phyloP scores from a whole-genome alignment of 768 basidiomycete genomes.

The Vararia minispora region DNA sequence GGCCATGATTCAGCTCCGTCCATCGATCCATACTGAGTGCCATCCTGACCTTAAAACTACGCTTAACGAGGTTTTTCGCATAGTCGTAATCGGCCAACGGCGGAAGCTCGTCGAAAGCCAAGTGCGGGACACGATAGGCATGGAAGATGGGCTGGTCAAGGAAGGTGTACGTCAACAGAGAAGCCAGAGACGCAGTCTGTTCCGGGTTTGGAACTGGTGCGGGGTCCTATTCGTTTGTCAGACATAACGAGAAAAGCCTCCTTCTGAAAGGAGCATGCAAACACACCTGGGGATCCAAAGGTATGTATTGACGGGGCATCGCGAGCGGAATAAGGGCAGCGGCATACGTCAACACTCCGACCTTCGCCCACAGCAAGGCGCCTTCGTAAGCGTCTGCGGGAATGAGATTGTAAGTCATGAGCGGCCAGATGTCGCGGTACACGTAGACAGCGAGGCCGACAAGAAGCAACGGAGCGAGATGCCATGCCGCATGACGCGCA shows the following conservation, averaged over 20 bases:
- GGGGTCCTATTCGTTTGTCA: conserved; percentile 15
- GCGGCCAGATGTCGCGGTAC: conserved; percentile 51
- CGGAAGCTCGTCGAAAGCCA: conserved; percentile 32
- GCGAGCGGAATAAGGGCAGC: conserved; percentile 41
- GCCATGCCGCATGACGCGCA: conserved; percentile 22
- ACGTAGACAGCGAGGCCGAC: conserved; percentile 35
- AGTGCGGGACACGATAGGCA: conserved; percentile 32
- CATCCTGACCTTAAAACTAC: conserved; percentile 22
- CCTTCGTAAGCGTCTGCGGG: conserved; percentile 42
- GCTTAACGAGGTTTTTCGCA: conserved; percentile 23
- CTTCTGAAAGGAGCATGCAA: neutral
- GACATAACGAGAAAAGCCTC: neutral
- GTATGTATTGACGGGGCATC: conserved; percentile 45
- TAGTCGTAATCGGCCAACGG: conserved; percentile 37
- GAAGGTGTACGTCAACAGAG: conserved; percentile 35
- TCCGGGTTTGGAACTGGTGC: conserved; percentile 17
- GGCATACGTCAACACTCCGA: conserved; percentile 32
- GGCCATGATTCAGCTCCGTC: neutral
- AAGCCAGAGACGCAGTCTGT: conserved; percentile 21
- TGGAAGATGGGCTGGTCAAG: conserved; percentile 38
- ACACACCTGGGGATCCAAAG: conserved; percentile 40
- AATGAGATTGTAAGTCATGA: conserved; percentile 38
- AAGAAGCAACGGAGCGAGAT: conserved; percentile 39
- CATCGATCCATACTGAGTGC: neutral
- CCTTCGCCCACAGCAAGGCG: conserved; percentile 40